Evolutionary conservation across 768 basidiomycete genomes (phyloP), one percentile per base, ranked within the genome.

Genomic region (Tricholoma sp.): DNA sequence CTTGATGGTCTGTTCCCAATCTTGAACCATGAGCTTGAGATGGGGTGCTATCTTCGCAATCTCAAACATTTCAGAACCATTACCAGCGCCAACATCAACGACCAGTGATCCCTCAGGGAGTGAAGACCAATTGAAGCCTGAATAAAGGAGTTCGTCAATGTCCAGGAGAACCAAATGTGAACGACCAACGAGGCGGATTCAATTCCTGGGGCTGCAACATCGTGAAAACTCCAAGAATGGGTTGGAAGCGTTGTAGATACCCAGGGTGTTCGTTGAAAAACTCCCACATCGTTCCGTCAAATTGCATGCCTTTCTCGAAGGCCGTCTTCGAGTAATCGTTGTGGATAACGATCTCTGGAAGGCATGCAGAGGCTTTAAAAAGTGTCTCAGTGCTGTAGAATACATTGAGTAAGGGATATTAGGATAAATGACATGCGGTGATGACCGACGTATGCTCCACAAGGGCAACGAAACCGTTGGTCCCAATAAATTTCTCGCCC

Each of bases 71-170:
- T 64, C 59, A 8, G 66, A 61, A 2, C 76, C 76, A 11, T 71
- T 50, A 24, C 71, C 70, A 9, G 73, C 74, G 7, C 75, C 76
- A 11, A 77, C 71, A 37, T 72, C 71, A n/a, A 72, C 69, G 37
- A 72, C 46, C 14, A 65, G 34, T 18, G 58, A 50, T 3, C 57
- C 61, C 2, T 39, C 24, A 0, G 62, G 55, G 12, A 70, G 50
- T 2, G 24, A 9, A 16, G 56, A 41, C 62, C 65, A 67, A 8
- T 67, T 52, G 50, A 62, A 66, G 1, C 66, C 67, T 69, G 41
- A 7, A 9, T 7, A 37, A n/a, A 56, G 16, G 18, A 31, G 37
- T 11, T 52, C 35, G 19, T 21, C 35, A 32, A n/a, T 19, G 47
- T n/a, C 39, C 32, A 6, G 24, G 16, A 18, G 8, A 4, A 5